Conservation (phyloP, 208 protist species). For the Leishmania major region DNA sequence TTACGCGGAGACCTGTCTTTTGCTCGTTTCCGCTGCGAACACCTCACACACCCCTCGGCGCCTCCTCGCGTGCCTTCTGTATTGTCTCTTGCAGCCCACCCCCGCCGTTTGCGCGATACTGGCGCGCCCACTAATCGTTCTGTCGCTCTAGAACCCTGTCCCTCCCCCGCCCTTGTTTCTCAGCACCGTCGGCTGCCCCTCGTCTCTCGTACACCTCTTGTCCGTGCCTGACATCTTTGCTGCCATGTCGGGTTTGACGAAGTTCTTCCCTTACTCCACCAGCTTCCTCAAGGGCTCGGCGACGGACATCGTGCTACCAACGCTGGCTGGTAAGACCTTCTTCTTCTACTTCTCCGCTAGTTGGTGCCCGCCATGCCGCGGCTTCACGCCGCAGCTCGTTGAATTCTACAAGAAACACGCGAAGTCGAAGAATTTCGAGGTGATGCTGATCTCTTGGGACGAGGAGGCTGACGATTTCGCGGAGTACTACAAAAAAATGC, state of each 20-base stretch:
- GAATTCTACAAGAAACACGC: slow-evolving; percentile 84
- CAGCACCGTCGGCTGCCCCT: background rate
- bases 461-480: slow-evolving; percentile 74
- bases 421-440: slow-evolving; percentile 84
- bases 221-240: background rate
- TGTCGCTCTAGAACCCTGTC: background rate
- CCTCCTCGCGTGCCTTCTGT: background rate
- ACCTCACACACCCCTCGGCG: background rate
- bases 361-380: slow-evolving; percentile 95
- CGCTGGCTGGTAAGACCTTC: slow-evolving; percentile 62
- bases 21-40: background rate
- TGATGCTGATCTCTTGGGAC: slow-evolving; percentile 84
- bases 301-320: slow-evolving; percentile 28
- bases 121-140: background rate
- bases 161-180: background rate
- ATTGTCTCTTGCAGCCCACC: background rate
- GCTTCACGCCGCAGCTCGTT: slow-evolving; percentile 86
- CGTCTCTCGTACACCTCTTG: slow-evolving; percentile 6
- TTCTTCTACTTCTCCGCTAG: slow-evolving; percentile 93
- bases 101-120: background rate
- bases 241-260: slow-evolving; percentile 72
- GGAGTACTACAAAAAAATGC: slow-evolving; percentile 84
- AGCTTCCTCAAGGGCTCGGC: slow-evolving; percentile 53
- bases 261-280: slow-evolving; percentile 54
- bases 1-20: background rate